Evolutionary conservation across 148 eudicot genomes (phyloP), one percentile per base, ranked within the genome.

Genomic region (Rhododendron vialii): DNA sequence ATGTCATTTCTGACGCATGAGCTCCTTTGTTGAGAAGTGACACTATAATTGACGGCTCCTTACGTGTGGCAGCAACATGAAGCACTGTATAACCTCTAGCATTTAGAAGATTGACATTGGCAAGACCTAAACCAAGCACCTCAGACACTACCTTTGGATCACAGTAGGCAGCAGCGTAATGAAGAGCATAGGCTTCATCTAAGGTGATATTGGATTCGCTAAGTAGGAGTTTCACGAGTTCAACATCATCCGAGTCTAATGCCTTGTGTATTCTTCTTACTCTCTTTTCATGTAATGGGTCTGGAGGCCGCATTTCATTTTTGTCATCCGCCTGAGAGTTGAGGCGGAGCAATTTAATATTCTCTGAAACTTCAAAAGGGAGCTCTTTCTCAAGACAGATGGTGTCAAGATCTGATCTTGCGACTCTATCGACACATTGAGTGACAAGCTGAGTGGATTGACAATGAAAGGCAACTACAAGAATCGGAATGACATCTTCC

Each of bases 11-110:
- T 0, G 86, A 88, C 24, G 89, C 89, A 71, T 82, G 74, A 14
- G 92, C 92, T 83, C 92, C 90, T 78, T 89, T 89, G 3, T 17
- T 85, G 71, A 92, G 51, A 84, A 92, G 92, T 7, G 89, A 87
- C 9, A 92, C 89, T 45, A 92, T 87, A 30, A 92, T 84, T 5
- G 91, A 88, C 22, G 91, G 94, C 59, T 90, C 94, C 45, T 83
- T 92, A 9, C 94, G 91, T 87, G 80, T 90, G n/a, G 92, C 94
- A 88, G 94, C 94, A 84, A 92, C 82, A 78, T 92, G 94, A 74
- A 92, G 90, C 41, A 92, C 94, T 24, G 91, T 90, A 81, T 89
- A 83, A 26, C 91, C 94, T 63, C 89, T 81, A n/a, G 87, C 15
- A 83, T 90, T 92, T 20, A 65, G 82, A 82, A 89, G 89, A 86